Base-by-base conservation (phyloP, 768 basidiomycete genomes). In the Neoboletus magnificus region DNA sequence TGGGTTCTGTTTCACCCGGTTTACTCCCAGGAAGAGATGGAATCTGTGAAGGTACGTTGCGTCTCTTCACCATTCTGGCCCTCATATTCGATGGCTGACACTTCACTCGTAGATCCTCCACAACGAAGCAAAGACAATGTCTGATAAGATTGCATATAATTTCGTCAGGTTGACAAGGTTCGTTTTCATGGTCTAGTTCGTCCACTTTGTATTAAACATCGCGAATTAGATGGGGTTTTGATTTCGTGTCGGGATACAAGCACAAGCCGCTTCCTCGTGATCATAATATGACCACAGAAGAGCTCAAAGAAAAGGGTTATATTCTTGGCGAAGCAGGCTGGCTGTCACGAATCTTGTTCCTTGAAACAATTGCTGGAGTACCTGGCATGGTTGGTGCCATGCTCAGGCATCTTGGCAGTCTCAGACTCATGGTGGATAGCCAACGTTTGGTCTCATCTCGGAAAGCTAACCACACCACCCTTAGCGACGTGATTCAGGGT, bases 1-100 rank as follows among this genome's bases (percentile, higher is more conserved):
- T 97, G 93, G 92, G 92, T 96, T 12, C 74, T 97, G 2, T 92
- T 93, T 67, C 92, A 96, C 66, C 95, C 95, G 0, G 93, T 96
- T 2, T 98, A 98, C 69, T 83, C 89, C 7, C 69, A 74, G 18
- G 82, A 83, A 36, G 91, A 93, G 65, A 67, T 92, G 48, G 83
- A 75, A 59, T 80, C 89, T 15, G 90, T 91, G 16, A 76, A 89
- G 71, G 90, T 88, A 63, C 48, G 39, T 52, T 35, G 39, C 22
- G 20, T 58, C 50, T 43, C 27, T 27, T 54, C 50, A 22, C 20
- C 22, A 50, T 49, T 47, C 32, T 46, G 15, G 27, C 42, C 35
- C 27, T 54, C 37, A 8, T n/a, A 25, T 41, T 30, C 29, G 43
- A 43, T 37, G 30, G 37, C 50, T 57, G 29, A 64, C 35, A 9